Base-by-base conservation (phyloP, 768 basidiomycete species). In the Chiua virens region DNA sequence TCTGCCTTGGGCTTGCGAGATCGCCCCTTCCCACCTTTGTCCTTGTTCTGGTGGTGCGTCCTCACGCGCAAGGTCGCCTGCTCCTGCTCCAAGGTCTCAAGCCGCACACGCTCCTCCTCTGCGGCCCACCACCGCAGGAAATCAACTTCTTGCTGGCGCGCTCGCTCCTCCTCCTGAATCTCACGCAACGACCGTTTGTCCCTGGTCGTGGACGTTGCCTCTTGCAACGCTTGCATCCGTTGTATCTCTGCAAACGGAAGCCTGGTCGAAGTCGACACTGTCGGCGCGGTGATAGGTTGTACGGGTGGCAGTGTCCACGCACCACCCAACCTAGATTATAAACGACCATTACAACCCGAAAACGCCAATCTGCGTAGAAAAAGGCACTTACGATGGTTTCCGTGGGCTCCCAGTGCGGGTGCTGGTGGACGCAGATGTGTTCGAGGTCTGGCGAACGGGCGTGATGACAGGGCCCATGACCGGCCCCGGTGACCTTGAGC, bases 51-150 rank as follows among this genome's bases (percentile, higher is more conserved):
- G 8, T 10, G 40, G 17, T 11, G 9, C 9, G n/a, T 35, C 35
- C 13, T 20, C 3, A 14, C 36, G 27, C 41, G 49, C 4, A 0
- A 40, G 7, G 5, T 36, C n/a, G 2, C 30, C 23, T 32, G 45
- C 17, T 43, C 53, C 28, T 45, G 52, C 17, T 25, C 49, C 35
- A 42, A 47, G 47, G 74, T 73, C 66, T 87, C 85, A 30, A 72
- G 56, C 56, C 71, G 76, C n/a, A 89, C 66, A 15, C 88, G 75
- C 60, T 80, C 83, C 66, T 92, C 90, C 67, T 96, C 94, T 8
- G 77, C 83, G 1, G 81, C 74, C 92, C 93, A 97, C 94, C 94
- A 97, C 58, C 74, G 79, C 66, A 95, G 66, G 64, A 97, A 98
- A 53, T 89, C 89, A 5, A 74, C 82, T 68, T 95, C 92, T 43